Percentiles rank a stretch among this genome's conserved stretches.
These are phyloP conservation scores for Citeromyces nyonsensis DNA, from an alignment of 805 yeast species.

Conservation along the genomic window DNA sequence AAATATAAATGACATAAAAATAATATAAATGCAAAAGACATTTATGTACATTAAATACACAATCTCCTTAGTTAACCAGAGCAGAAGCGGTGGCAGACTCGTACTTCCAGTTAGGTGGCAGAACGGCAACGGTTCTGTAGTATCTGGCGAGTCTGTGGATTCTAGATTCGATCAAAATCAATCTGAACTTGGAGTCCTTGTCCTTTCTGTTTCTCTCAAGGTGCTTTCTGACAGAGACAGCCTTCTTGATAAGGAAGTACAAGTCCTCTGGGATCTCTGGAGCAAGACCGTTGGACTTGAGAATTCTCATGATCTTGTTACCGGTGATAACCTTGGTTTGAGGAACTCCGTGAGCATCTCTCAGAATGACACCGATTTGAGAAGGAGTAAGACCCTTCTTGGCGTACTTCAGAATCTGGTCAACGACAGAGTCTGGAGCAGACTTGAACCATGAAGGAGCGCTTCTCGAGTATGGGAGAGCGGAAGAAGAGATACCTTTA, in stretches of 20 bases:
- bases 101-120: conserved; percentile 99
- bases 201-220: conserved; percentile 99
- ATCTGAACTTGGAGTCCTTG: conserved; percentile 99
- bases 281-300: conserved; percentile 98
- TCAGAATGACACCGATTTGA: conserved; percentile 96
- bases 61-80: conserved; percentile 75
- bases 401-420: conserved; percentile 98
- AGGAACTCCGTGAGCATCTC: conserved; percentile 99
- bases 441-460: conserved; percentile 99
- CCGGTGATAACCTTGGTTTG: conserved; percentile 96
- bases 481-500: conserved; percentile 98
- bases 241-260: conserved; percentile 98
- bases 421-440: conserved; percentile 88
- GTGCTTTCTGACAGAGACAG: conserved; percentile 99
- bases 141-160: conserved; percentile 99
- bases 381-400: conserved; percentile 99
- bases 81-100: conserved; percentile 99
- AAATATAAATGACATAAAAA: background rate
- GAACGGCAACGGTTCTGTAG: conserved; percentile 98
- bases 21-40: conserved; percentile 7
- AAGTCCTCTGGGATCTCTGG: conserved; percentile 99
- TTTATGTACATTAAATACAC: conserved; percentile 6
- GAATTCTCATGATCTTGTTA: conserved; percentile 98
- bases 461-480: conserved; percentile 98
- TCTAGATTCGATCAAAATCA: conserved; percentile 99